These are phyloP conservation scores for Daphne laureola DNA, from an alignment of 441 rosid genomes.

Conservation along the genomic window DNA sequence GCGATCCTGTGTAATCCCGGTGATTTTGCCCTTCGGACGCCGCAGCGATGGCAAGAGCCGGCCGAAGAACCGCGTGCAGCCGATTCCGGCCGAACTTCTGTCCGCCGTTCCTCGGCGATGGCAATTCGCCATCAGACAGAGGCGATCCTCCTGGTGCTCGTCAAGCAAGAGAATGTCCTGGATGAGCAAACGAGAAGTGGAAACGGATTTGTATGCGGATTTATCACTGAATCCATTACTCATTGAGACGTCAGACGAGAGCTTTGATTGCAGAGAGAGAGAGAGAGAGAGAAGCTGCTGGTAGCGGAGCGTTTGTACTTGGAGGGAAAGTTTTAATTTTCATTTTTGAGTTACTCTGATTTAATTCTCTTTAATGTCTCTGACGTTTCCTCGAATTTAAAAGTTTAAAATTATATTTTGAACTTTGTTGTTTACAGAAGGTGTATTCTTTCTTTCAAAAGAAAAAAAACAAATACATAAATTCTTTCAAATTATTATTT, in stretches of 20 bases:
- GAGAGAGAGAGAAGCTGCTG: not conserved
- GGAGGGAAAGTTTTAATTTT: constrained; percentile 4
- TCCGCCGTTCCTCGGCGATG: not conserved
- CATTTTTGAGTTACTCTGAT: not conserved
- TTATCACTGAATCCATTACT: not conserved
- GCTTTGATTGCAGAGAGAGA: not conserved
- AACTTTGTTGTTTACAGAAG: too few relatives aligned
- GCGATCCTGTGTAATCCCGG: not conserved
- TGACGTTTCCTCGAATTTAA: not conserved
- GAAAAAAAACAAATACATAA: too few relatives aligned
- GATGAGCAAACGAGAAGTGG: constrained; percentile 11
- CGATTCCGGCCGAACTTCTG: not conserved
- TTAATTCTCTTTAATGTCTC: not conserved
- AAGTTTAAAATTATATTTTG: too few relatives aligned
- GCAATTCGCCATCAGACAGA: not conserved
- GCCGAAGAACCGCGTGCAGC: not conserved
- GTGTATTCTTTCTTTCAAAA: too few relatives aligned
- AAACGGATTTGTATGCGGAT: not conserved
- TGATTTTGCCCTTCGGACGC: constrained; percentile 2
- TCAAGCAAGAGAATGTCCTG: constrained; percentile 12
- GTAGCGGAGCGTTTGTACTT: not conserved
- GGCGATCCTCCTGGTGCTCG: constrained; percentile 4
- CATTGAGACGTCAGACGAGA: constrained; percentile 3
- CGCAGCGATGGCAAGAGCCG: not conserved
- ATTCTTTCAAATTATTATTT: too few relatives aligned